A percentile compares a stretch with the other conserved stretches of the same genome.
Evolutionary conservation across 306 rosid genomes (phyloP).

Genomic region (Bauhinia variegata): DNA sequence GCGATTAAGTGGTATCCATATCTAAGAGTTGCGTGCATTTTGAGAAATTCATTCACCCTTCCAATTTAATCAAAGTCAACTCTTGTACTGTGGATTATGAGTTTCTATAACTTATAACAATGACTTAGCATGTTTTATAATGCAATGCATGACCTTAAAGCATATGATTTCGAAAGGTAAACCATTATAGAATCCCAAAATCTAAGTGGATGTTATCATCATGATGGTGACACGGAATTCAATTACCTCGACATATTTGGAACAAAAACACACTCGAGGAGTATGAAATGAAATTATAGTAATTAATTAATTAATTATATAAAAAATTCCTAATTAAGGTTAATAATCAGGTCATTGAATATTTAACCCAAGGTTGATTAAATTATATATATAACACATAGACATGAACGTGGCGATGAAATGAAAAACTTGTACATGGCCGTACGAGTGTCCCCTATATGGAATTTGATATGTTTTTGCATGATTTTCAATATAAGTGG

Average conservation of each 20-base stretch:
- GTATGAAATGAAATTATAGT: conserved; percentile 2
- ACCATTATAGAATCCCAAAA: conserved; percentile 40
- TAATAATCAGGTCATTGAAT: conserved; percentile 29
- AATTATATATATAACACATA: background rate
- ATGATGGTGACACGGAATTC: conserved; percentile 48
- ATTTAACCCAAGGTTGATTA: conserved; percentile 31
- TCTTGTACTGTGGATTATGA: too few relatives aligned
- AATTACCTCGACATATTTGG: conserved; percentile 28
- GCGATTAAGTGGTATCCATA: too few relatives aligned
- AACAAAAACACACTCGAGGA: conserved; percentile 24
- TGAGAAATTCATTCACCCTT: too few relatives aligned
- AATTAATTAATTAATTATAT: conserved; percentile 21
- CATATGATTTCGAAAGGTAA: conserved; percentile 40
- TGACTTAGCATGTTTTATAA: conserved; percentile 30
- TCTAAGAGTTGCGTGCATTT: too few relatives aligned
- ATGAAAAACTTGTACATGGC: conserved; percentile 38
- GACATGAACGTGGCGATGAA: conserved; percentile 4
- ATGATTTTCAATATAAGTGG: conserved; percentile 45
- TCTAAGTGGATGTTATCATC: conserved; percentile 46
- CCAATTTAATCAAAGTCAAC: too few relatives aligned
- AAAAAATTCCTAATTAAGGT: conserved; percentile 13
- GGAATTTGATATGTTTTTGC: conserved; percentile 33
- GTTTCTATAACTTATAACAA: background rate
- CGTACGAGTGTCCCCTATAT: conserved; percentile 39
- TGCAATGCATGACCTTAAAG: conserved; percentile 45